These are phyloP conservation scores for Kwoniella dejecticola DNA, from an alignment of 768 basidiomycete genomes.

Conservation along the genomic window DNA sequence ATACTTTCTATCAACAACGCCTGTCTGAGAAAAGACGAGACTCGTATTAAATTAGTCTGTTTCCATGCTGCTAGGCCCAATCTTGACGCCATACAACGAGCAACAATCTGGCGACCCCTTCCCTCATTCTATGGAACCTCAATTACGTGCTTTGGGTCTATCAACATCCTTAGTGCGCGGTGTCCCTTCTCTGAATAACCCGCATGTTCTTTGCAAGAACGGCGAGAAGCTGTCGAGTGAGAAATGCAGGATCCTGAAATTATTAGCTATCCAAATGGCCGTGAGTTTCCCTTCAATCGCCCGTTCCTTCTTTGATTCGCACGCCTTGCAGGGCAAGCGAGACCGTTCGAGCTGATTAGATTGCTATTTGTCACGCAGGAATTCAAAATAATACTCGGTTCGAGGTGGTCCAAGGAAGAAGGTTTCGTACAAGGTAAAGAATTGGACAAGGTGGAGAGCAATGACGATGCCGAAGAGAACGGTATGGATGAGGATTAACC, in stretches of 20 bases:
- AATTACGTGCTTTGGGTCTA: slow-evolving; percentile 87
- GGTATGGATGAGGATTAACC: slow-evolving; percentile 38
- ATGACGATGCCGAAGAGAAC: slow-evolving; percentile 20
- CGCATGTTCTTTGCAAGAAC: slow-evolving; percentile 82
- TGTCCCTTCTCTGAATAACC: slow-evolving; percentile 74
- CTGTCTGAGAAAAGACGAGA: not conserved
- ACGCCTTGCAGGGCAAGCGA: too few species aligned
- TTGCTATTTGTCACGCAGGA: slow-evolving; percentile 31
- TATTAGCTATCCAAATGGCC: slow-evolving; percentile 87
- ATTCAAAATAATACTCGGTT: slow-evolving; percentile 53
- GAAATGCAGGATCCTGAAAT: slow-evolving; percentile 88
- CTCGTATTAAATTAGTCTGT: not conserved
- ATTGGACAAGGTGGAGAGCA: slow-evolving; percentile 18
- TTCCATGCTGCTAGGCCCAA: slow-evolving; percentile 63
- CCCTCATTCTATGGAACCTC: slow-evolving; percentile 96
- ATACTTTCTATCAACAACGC: too few species aligned
- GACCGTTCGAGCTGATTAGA: not conserved
- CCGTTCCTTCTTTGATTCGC: too few species aligned
- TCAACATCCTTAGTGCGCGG: slow-evolving; percentile 81
- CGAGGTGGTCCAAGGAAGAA: slow-evolving; percentile 49
- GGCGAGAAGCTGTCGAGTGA: slow-evolving; percentile 78
- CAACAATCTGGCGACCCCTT: slow-evolving; percentile 74
- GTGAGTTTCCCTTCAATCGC: slow-evolving; percentile 47
- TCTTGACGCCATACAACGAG: slow-evolving; percentile 66
- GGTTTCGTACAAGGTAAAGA: slow-evolving; percentile 50